Conservation (phyloP, 345 rosid genomes). For the Eucalyptus caleyi region DNA sequence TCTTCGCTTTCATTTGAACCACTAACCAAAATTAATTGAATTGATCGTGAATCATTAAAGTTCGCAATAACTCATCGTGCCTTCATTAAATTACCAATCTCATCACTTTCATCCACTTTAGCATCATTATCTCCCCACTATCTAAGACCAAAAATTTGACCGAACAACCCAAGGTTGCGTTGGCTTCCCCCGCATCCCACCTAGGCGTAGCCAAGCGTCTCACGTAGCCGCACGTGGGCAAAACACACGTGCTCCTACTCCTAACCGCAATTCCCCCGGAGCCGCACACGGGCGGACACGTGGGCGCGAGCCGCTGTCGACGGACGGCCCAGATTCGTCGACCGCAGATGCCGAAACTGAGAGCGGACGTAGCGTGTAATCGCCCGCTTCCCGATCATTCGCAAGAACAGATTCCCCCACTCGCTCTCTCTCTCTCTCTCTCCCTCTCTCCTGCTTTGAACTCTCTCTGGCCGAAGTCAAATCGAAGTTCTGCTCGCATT, state of each 20-base stretch:
- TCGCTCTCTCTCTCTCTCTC: background rate
- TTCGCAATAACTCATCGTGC: too few species aligned
- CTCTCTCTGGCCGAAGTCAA: background rate
- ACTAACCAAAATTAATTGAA: background rate
- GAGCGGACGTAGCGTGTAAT: background rate
- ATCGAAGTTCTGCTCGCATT: background rate
- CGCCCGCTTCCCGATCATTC: background rate
- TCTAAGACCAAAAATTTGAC: background rate
- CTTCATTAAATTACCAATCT: background rate
- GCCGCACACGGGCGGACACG: background rate
- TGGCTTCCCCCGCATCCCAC: background rate
- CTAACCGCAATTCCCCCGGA: background rate
- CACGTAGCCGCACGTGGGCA: background rate
- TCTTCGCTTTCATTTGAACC: background rate
- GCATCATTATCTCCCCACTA: background rate
- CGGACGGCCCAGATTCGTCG: background rate
- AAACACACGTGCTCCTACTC: background rate
- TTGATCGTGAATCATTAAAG: background rate
- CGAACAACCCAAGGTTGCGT: background rate
- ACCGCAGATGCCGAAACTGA: background rate
- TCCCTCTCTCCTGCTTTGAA: background rate
- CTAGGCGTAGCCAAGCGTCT: background rate
- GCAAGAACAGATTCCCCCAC: background rate
- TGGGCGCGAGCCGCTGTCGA: background rate
- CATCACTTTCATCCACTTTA: background rate